phyloP scores from a whole-genome alignment of 1,284 basidiomycete species.

The Leccinum ponderosum region DNA sequence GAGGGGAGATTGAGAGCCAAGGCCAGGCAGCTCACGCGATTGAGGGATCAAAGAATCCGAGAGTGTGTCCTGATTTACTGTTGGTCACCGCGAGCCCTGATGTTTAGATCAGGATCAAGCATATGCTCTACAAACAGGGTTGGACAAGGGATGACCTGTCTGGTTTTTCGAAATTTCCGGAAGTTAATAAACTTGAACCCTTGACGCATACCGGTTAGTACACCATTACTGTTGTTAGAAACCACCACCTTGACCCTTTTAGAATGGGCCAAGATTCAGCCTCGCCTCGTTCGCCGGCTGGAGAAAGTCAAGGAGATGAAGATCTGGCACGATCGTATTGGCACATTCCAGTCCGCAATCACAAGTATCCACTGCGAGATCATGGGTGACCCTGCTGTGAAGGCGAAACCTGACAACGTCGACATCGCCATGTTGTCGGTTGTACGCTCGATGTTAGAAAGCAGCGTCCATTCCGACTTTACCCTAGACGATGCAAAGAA shows the following conservation, averaged over 20 bases:
- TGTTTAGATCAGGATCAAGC: not conserved
- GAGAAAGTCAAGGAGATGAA: no score
- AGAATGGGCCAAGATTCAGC: conserved; percentile 18
- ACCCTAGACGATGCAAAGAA: no score
- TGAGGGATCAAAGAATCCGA: no score
- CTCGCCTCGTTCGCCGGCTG: not conserved
- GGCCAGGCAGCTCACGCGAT: no score
- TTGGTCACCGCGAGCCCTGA: not conserved
- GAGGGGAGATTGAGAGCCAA: not conserved
- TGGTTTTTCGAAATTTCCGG: conserved; percentile 1
- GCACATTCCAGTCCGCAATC: no score
- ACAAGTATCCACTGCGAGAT: no score
- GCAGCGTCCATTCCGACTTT: not conserved
- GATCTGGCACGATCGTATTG: no score
- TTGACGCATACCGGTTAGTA: conserved; percentile 16
- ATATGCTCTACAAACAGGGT: not conserved
- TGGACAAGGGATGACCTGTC: not conserved
- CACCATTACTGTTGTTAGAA: not conserved
- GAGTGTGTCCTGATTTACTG: not conserved
- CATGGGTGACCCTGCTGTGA: not conserved
- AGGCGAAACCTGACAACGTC: conserved; percentile 3
- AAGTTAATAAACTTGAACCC: conserved; percentile 12
- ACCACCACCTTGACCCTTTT: not conserved
- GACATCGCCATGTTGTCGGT: conserved; percentile 12
- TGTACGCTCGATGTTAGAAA: conserved; percentile 5